phyloP scores from a whole-genome alignment of 192 early-diverging fungal species.

The Thoreauomyces humboldtii region DNA sequence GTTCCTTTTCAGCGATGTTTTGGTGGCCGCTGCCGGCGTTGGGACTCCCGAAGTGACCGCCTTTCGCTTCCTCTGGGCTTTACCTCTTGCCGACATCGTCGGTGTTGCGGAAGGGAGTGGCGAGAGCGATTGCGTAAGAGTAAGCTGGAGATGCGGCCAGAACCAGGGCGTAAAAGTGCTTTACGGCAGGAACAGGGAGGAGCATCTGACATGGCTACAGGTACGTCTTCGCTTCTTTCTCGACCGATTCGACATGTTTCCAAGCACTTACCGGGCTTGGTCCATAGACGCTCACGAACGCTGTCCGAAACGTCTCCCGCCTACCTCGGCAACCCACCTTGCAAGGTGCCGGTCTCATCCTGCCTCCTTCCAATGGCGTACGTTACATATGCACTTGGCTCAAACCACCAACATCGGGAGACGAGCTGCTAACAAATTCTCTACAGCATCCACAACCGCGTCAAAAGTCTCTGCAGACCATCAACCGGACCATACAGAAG shows the following conservation, averaged over 20 bases:
- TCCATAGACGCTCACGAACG: background rate
- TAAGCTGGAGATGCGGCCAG: constrained; percentile 8
- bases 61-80: constrained; percentile 12
- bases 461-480: constrained; percentile 3
- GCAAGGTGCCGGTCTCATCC: constrained; percentile 16
- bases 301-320: background rate
- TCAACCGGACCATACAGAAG: background rate
- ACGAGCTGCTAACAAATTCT: background rate
- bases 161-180: constrained; percentile 8
- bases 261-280: too few species aligned
- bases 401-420: background rate
- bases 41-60: background rate
- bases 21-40: constrained; percentile 4
- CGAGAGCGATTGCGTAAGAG: background rate
- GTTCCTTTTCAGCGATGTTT: constrained; percentile 16
- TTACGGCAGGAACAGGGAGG: background rate
- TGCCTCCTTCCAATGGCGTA: constrained; percentile 2
- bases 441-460: background rate
- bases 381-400: background rate
- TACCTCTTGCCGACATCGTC: constrained; percentile 13
- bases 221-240: too few species aligned
- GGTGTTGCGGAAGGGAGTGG: background rate
- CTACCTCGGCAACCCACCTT: constrained; percentile 8
- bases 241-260: too few species aligned
- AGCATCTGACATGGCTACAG: constrained; percentile 8